A percentile compares a stretch with the other conserved stretches of the same genome.
Conservation (phyloP, 148 eudicot genomes). For the Rheum nobile region DNA sequence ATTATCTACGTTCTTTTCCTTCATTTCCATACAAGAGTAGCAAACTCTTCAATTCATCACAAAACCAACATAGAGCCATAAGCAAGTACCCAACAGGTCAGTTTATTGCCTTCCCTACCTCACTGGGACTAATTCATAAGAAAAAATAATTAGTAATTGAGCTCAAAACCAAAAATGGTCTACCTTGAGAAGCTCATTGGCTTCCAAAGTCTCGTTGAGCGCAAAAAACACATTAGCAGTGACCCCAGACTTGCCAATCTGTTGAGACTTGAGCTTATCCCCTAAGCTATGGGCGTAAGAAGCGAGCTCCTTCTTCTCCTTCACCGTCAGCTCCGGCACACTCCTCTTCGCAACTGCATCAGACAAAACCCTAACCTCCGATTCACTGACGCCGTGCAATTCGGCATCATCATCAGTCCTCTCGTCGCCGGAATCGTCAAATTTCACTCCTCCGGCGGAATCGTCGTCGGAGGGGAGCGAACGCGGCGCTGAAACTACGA, state of each 20-base stretch:
- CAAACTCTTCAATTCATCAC: background rate
- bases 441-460: background rate
- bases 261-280: constrained; percentile 76
- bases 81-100: too few relatives aligned
- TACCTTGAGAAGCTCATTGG: constrained; percentile 85
- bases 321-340: constrained; percentile 46
- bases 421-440: background rate
- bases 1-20: too few relatives aligned
- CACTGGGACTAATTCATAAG: too few relatives aligned
- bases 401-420: background rate
- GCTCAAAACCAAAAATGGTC: background rate
- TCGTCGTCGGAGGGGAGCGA: background rate
- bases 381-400: background rate
- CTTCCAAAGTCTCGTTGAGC: constrained; percentile 62
- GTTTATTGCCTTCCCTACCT: too few relatives aligned
- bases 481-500: background rate
- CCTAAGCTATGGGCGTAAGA: constrained; percentile 73
- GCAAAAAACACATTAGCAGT: constrained; percentile 56
- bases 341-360: constrained; percentile 7
- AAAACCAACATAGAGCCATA: too few relatives aligned
- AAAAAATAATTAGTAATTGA: background rate
- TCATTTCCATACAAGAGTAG: background rate
- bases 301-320: constrained; percentile 80
- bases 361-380: background rate
- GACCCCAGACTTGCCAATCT: constrained; percentile 81